Evolutionary conservation across 202 grass and related monocot species (phyloP).

Genomic region (Zizania palustris): DNA sequence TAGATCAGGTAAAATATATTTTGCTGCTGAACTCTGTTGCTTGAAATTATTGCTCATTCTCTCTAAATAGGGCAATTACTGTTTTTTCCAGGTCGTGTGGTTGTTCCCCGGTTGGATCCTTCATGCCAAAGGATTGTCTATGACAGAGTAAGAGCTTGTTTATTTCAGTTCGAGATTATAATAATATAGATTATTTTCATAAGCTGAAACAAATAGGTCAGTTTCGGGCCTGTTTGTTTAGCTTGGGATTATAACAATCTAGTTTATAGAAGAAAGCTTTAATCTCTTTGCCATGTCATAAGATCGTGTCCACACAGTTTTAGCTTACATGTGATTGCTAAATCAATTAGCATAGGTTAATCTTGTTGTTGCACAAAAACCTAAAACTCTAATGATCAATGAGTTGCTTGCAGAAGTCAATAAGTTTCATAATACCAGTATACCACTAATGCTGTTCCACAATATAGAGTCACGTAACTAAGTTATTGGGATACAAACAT

Average conservation of each 20-base stretch:
- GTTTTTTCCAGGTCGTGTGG: conserved; percentile 44
- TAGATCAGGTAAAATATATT: conserved; percentile 43
- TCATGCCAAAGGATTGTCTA: conserved; percentile 43
- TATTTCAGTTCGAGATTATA: too few relatives aligned
- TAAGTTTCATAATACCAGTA: background rate
- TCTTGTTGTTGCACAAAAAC: conserved; percentile 6
- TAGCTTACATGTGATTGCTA: conserved; percentile 14
- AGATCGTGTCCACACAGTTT: background rate
- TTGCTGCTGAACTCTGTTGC: background rate
- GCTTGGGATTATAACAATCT: too few relatives aligned
- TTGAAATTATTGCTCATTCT: conserved; percentile 23
- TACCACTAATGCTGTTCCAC: background rate
- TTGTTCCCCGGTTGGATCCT: conserved; percentile 31
- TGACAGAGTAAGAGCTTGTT: conserved; percentile 22
- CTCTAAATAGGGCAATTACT: conserved; percentile 1
- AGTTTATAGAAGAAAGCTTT: conserved; percentile 6
- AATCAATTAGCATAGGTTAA: conserved; percentile 5
- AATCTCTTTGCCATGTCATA: background rate
- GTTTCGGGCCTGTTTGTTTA: too few relatives aligned
- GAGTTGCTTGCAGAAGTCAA: background rate
- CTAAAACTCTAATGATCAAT: background rate
- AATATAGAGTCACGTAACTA: conserved; percentile 4
- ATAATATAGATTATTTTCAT: too few relatives aligned
- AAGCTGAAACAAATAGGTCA: too few relatives aligned
- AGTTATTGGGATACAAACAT: background rate